Conservation (phyloP, 805 yeast species). For the Yarrowia sp. region DNA sequence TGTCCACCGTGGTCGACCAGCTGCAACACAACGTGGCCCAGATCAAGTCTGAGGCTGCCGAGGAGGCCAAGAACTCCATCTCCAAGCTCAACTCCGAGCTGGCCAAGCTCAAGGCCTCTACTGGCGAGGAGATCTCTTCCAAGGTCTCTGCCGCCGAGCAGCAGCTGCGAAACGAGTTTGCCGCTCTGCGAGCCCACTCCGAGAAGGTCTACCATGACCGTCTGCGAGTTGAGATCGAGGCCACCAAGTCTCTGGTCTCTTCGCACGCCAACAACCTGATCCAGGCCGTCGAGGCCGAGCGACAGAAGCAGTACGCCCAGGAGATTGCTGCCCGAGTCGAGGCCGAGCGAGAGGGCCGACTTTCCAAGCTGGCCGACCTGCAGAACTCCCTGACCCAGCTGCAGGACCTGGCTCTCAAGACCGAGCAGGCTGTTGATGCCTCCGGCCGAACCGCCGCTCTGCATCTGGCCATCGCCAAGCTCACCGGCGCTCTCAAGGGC, state of each 20-base stretch:
- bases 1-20: conserved; percentile 32
- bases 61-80: conserved; percentile 24
- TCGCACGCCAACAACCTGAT: conserved; percentile 74
- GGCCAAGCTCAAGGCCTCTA: conserved; percentile 28
- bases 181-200: conserved; percentile 22
- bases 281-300: conserved; percentile 61
- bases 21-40: conserved; percentile 33
- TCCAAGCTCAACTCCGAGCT: conserved; percentile 28
- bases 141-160: conserved; percentile 63
- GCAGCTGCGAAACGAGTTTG: conserved; percentile 49
- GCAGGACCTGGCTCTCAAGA: conserved; percentile 43
- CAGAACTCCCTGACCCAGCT: conserved; percentile 56
- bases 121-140: conserved; percentile 27
- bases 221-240: conserved; percentile 53
- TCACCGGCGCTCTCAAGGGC: conserved; percentile 45
- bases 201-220: conserved; percentile 25
- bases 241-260: conserved; percentile 61
- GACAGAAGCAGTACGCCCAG: conserved; percentile 63
- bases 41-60: conserved; percentile 28
- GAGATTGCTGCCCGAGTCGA: conserved; percentile 61
- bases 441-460: conserved; percentile 44
- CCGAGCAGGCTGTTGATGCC: conserved; percentile 42
- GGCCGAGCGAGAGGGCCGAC: conserved; percentile 73
- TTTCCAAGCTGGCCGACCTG: conserved; percentile 64
- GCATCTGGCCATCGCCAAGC: conserved; percentile 47